Evolutionary conservation across 495 filamentous ascomycete genomes (phyloP).

Genomic region (Chaetomium fimeti): DNA sequence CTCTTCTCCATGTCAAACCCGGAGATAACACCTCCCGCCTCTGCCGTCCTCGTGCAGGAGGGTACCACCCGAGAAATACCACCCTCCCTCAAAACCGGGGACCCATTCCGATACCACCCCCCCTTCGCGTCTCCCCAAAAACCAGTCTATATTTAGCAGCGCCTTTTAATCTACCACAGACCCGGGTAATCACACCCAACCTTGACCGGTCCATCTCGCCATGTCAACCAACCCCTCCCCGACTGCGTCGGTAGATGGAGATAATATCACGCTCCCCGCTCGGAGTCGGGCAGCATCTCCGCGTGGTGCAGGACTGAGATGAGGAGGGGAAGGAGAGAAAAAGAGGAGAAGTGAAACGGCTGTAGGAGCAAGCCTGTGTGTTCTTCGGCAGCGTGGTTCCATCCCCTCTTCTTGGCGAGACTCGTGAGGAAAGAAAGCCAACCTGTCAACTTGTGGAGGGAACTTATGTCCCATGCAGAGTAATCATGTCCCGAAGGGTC

Average conservation of each 20-base stretch:
- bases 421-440: no score
- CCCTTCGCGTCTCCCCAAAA: background rate
- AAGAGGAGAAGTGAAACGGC: background rate
- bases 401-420: no score
- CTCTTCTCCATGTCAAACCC: no score
- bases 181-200: background rate
- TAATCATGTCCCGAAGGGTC: no score
- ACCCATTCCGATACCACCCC: background rate
- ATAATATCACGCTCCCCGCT: background rate
- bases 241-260: background rate
- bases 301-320: background rate
- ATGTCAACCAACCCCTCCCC: background rate
- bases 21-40: background rate
- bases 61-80: no score
- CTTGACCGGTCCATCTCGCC: background rate
- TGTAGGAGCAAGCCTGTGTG: no score
- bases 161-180: constrained; percentile 2
- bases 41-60: no score
- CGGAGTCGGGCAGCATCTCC: background rate
- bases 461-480: no score
- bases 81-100: background rate
- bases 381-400: no score
- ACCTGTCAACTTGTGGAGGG: no score
- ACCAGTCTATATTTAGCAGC: constrained; percentile 1
- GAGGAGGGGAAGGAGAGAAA: background rate